Conservation (phyloP, 2,329 filamentous ascomycete species). For the Nigrospora osmanthi region DNA sequence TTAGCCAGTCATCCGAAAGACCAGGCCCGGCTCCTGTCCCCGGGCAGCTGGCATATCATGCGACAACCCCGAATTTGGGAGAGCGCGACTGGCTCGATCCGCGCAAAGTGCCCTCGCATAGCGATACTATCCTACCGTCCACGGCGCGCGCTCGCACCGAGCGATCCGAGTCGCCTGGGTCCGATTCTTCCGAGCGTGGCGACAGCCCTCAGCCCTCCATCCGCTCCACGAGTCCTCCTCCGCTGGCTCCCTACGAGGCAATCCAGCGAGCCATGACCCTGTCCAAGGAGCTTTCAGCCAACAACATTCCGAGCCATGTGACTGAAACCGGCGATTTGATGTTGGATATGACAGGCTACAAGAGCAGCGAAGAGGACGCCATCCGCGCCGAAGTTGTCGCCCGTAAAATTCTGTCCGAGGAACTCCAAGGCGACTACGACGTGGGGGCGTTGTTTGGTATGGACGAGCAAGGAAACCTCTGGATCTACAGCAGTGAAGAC, state of each 20-base stretch:
- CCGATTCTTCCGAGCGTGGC: conserved; percentile 27
- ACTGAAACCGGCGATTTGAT: conserved; percentile 90
- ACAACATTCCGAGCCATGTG: conserved; percentile 89
- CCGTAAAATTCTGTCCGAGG: conserved; percentile 83
- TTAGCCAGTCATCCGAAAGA: background rate
- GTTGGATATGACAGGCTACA: conserved; percentile 97
- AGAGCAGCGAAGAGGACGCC: conserved; percentile 87
- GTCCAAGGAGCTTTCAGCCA: conserved; percentile 78
- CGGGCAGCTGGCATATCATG: conserved; percentile 20
- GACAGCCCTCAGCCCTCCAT: conserved; percentile 36
- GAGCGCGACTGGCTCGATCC: conserved; percentile 43
- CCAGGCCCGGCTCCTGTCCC: conserved; percentile 5
- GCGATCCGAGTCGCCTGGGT: conserved; percentile 24
- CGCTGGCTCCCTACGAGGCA: conserved; percentile 64
- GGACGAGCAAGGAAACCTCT: conserved; percentile 93
- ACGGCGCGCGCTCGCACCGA: conserved; percentile 28
- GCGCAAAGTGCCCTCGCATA: conserved; percentile 34
- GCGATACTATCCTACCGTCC: conserved; percentile 45
- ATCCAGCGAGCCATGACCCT: conserved; percentile 76
- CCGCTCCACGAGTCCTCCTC: conserved; percentile 70
- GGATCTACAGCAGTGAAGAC: conserved; percentile 98
- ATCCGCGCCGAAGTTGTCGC: conserved; percentile 89
- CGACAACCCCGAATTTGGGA: conserved; percentile 42
- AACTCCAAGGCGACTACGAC: conserved; percentile 90
- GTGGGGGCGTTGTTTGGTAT: conserved; percentile 92